A percentile compares a stretch with the other conserved stretches of the same genome.
These are phyloP conservation scores for Aspergillus floridensis DNA, from an alignment of 2,329 filamentous ascomycete genomes.

Conservation along the genomic window DNA sequence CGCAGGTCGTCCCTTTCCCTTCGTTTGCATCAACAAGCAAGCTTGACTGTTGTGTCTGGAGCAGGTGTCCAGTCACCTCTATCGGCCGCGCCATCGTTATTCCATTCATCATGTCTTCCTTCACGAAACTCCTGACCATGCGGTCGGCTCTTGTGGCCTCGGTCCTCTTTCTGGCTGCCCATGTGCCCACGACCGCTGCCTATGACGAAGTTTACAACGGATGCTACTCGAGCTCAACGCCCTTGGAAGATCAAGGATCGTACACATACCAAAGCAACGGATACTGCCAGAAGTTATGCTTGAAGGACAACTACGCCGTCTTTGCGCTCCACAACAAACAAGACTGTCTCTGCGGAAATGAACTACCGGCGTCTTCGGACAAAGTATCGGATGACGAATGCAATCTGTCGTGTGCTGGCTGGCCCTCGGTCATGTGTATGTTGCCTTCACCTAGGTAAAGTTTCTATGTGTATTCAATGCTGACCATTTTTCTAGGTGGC, in stretches of 20 bases:
- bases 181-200: constrained; percentile 20
- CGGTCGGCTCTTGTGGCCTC: constrained; percentile 26
- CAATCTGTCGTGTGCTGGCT: constrained; percentile 64
- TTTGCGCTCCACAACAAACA: constrained; percentile 61
- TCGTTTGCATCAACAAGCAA: constrained; percentile 19
- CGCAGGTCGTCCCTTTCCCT: constrained; percentile 39
- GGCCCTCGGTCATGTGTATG: constrained; percentile 63
- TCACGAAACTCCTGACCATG: constrained; percentile 30
- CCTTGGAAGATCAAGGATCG: constrained; percentile 48
- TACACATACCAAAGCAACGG: constrained; percentile 56
- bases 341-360: constrained; percentile 71
- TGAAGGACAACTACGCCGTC: constrained; percentile 52
- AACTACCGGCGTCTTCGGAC: constrained; percentile 59
- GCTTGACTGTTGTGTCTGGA: constrained; percentile 19
- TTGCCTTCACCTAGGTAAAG: background rate
- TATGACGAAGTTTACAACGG: constrained; percentile 36
- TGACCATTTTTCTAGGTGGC: constrained; percentile 51
- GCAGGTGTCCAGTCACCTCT: constrained; percentile 11
- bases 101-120: constrained; percentile 10
- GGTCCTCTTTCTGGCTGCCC: constrained; percentile 25
- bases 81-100: constrained; percentile 6
- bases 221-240: constrained; percentile 52
- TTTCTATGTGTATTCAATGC: background rate
- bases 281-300: constrained; percentile 55
- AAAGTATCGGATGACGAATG: constrained; percentile 61